Conservation (phyloP, 805 yeast genomes). For the Teunomyces lycoperdinae region DNA sequence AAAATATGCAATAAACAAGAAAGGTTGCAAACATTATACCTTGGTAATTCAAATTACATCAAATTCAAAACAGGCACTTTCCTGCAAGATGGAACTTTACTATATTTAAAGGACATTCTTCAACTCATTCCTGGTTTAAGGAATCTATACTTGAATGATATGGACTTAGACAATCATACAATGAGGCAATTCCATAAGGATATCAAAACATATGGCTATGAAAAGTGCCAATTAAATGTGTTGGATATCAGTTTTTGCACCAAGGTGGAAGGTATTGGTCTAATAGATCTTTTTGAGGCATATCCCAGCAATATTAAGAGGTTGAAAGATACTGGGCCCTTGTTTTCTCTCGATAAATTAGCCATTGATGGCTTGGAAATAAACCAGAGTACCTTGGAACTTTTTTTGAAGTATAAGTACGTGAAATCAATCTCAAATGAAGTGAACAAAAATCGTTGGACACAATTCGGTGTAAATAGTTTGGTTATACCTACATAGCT, state of each 20-base stretch:
- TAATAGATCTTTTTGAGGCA: slow-evolving; percentile 27
- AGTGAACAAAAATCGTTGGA: slow-evolving; percentile 28
- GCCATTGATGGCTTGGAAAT: slow-evolving; percentile 34
- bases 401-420: slow-evolving; percentile 16
- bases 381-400: slow-evolving; percentile 24
- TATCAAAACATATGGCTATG: slow-evolving; percentile 16
- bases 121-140: slow-evolving; percentile 17
- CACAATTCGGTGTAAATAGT: slow-evolving; percentile 34
- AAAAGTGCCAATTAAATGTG: slow-evolving; percentile 15
- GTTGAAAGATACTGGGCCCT: neutral
- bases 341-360: slow-evolving; percentile 17
- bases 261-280: slow-evolving; percentile 37
- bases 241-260: slow-evolving; percentile 37
- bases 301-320: slow-evolving; percentile 6
- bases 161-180: slow-evolving; percentile 35
- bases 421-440: slow-evolving; percentile 23
- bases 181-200: slow-evolving; percentile 29
- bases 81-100: neutral
- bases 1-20: slow-evolving; percentile 5
- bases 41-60: slow-evolving; percentile 12
- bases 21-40: slow-evolving; percentile 1
- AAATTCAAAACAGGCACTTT: slow-evolving; percentile 14
- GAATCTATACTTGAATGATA: slow-evolving; percentile 28
- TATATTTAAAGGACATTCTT: slow-evolving; percentile 18
- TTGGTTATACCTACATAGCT: slow-evolving; percentile 10